Conservation (phyloP, 208 protist genomes). For the Paratrypanosoma confusum region DNA sequence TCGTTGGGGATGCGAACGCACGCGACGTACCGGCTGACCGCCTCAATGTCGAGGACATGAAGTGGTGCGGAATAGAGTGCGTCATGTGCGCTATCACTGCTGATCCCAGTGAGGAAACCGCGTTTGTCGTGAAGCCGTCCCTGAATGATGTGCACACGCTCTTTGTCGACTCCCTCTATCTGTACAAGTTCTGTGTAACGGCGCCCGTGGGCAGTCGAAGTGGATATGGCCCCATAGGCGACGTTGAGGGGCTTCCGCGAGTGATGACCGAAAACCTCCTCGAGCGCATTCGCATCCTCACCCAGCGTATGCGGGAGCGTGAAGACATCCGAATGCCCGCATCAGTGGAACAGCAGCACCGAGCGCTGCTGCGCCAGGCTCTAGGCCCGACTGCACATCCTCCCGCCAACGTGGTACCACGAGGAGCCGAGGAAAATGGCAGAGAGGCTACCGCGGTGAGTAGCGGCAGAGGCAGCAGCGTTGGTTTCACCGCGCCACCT, state of each 20-base stretch:
- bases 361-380: neutral
- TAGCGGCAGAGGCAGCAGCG: too few relatives aligned
- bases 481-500: too few relatives aligned
- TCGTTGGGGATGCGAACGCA: neutral
- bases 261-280: too few relatives aligned
- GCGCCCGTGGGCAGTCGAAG: too few relatives aligned
- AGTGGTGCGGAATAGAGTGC: slow-evolving; percentile 47
- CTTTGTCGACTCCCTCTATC: slow-evolving; percentile 52
- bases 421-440: too few relatives aligned
- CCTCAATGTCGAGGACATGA: slow-evolving; percentile 1
- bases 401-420: too few relatives aligned
- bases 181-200: slow-evolving; percentile 51
- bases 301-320: too few relatives aligned
- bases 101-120: slow-evolving; percentile 23
- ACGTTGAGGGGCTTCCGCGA: too few relatives aligned
- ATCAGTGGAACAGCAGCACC: neutral
- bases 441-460: too few relatives aligned
- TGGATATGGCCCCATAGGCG: too few relatives aligned
- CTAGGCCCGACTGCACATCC: too few relatives aligned
- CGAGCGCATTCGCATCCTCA: too few relatives aligned
- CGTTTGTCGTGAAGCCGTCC: slow-evolving; percentile 51
- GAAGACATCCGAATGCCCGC: neutral
- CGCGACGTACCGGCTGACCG: neutral
- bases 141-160: slow-evolving; percentile 59
- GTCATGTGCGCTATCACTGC: slow-evolving; percentile 65